A percentile compares a stretch with the other conserved stretches of the same genome.
These are phyloP conservation scores for Quercus lobata DNA, from an alignment of 331 rosid species.

Conservation along the genomic window DNA sequence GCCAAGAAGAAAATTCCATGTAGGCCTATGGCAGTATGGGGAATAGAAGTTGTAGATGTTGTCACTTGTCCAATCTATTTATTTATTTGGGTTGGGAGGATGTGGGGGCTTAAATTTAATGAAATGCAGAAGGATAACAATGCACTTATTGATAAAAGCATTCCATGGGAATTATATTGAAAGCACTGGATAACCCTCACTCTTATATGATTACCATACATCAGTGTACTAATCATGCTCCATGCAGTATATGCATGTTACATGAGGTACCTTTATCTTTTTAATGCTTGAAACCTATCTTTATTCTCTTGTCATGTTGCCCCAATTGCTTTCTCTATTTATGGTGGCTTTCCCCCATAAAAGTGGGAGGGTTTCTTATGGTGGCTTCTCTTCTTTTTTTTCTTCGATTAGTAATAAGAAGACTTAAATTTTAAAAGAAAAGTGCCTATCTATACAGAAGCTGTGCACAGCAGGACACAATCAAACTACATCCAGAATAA, in stretches of 20 bases:
- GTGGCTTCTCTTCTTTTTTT: not conserved
- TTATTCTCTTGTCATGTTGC: conserved; percentile 14
- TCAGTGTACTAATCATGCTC: conserved; percentile 5
- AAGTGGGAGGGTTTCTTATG: not conserved
- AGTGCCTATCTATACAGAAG: no score
- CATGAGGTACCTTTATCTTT: not conserved
- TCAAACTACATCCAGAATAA: not conserved
- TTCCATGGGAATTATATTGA: not conserved
- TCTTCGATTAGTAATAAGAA: no score
- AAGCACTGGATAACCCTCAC: no score
- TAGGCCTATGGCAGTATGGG: no score
- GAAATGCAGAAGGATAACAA: no score
- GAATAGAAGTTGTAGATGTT: no score
- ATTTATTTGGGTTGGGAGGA: no score
- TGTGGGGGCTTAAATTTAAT: no score
- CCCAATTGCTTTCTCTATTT: not conserved
- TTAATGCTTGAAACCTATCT: not conserved
- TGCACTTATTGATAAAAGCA: not conserved
- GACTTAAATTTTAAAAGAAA: no score
- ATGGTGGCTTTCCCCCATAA: conserved; percentile 8
- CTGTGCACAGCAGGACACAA: no score
- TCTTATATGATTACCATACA: not conserved
- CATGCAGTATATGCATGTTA: conserved; percentile 17
- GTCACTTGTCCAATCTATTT: no score
- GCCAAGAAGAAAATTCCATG: no score